Base-by-base conservation (phyloP, 768 basidiomycete genomes). In the Chalciporus chontae region DNA sequence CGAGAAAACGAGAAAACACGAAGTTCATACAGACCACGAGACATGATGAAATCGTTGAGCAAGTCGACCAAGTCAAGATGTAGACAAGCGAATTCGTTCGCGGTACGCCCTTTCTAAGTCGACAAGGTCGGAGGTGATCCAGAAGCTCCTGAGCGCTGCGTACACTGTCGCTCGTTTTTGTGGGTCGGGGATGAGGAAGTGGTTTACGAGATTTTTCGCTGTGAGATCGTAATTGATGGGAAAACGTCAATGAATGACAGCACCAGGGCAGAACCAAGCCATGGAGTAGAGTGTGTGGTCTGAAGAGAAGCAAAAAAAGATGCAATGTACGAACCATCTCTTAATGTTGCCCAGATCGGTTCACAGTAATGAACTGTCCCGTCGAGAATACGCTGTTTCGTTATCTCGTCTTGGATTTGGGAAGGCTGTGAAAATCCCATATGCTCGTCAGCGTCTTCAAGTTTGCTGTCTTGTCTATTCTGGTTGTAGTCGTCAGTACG, bases 371-470 rank as follows among this genome's bases (percentile, higher is more conserved):
- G 75, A 15, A 85, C 68, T 9, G 73, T 72, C 11, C 83, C 84
- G 23, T 78, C 69, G 29, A 90, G 72, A 42, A 92, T 91, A 29
- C 85, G 76, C 48, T 77, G 73, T 66, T 89, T 90, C 39, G 89
- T 77, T 45, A 75, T 71, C 37, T 76, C 68, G 60, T 88, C 87
- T 73, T 77, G 58, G 65, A 74, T 44, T 59, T 66, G 50, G 71
- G 71, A 46, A 66, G 68, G 52, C 50, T 63, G 55, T 15, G 69
- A 71, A 40, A 60, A 52, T 39, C 47, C 63, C 42, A 45, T 36
- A 19, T 60, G 53, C 69, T 71, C 56, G 56, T 64, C 41, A 67
- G 67, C 63, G 4, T 71, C 70, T 29, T 73, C 71, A 17, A 64
- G 57, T 39, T 63, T 61, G 46, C 56, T 52, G 41, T 60, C 55